Evolutionary conservation across 805 yeast genomes (phyloP).

Genomic region (Millerago galiae): DNA sequence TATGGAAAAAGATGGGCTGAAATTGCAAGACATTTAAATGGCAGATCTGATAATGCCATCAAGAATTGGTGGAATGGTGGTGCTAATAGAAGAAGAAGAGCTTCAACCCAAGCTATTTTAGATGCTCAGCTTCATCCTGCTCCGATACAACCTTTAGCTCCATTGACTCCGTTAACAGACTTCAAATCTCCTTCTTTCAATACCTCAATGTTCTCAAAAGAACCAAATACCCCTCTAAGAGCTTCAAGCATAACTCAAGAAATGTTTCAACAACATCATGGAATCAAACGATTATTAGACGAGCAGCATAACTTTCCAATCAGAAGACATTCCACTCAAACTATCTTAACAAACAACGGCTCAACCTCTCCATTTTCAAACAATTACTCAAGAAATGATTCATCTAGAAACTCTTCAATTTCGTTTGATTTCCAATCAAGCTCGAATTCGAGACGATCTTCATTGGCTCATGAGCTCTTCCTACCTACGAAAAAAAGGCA

Average conservation of each 20-base stretch:
- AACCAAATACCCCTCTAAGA: constrained; percentile 9
- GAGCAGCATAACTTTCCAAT: constrained; percentile 19
- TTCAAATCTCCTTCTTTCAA: constrained; percentile 12
- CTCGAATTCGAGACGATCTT: constrained; percentile 34
- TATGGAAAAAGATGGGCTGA: constrained; percentile 94
- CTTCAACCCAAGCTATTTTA: constrained; percentile 27
- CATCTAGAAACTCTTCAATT: constrained; percentile 36
- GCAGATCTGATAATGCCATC: constrained; percentile 85
- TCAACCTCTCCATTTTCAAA: constrained; percentile 29
- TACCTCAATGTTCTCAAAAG: constrained; percentile 10
- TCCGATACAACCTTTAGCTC: not conserved
- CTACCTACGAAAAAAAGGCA: constrained; percentile 26
- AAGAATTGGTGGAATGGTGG: constrained; percentile 98
- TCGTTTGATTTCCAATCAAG: constrained; percentile 23
- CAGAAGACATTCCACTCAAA: constrained; percentile 25
- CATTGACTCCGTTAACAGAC: not conserved
- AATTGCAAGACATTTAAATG: constrained; percentile 80
- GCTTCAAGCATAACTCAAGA: constrained; percentile 22
- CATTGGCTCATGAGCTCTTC: constrained; percentile 38
- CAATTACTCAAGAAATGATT: constrained; percentile 25
- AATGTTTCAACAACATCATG: constrained; percentile 20
- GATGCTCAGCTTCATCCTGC: constrained; percentile 2
- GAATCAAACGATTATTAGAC: constrained; percentile 24
- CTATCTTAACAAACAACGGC: constrained; percentile 19
- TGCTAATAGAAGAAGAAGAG: constrained; percentile 71